Percentiles rank a stretch among this genome's conserved stretches.
Conservation (phyloP, 2,329 filamentous ascomycete genomes). For the Fusarium protoensiforme region DNA sequence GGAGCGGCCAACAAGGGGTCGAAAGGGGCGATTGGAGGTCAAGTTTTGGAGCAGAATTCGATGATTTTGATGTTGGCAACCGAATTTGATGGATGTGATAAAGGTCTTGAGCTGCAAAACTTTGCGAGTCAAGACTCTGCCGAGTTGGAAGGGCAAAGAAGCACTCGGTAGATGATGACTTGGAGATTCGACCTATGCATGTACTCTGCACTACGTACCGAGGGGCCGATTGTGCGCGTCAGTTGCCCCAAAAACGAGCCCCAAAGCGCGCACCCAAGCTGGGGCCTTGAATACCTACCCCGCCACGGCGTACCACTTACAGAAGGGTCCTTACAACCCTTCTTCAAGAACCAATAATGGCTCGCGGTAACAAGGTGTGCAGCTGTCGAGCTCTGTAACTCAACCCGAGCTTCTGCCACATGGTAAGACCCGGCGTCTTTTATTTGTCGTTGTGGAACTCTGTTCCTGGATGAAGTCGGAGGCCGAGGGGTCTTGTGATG, state of each 20-base stretch:
- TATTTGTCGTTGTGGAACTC: slow-evolving; percentile 27
- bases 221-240: slow-evolving; percentile 43
- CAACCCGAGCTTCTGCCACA: slow-evolving; percentile 29
- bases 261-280: slow-evolving; percentile 14
- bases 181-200: slow-evolving; percentile 15
- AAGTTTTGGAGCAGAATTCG: background rate
- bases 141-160: slow-evolving; percentile 9
- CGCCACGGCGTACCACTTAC: slow-evolving; percentile 23
- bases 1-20: slow-evolving; percentile 14
- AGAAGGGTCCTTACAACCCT: slow-evolving; percentile 4
- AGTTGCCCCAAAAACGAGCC: slow-evolving; percentile 35
- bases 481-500: background rate
- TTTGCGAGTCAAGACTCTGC: slow-evolving; percentile 17
- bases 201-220: slow-evolving; percentile 1
- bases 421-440: slow-evolving; percentile 26
- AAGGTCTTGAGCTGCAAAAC: background rate
- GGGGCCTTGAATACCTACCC: slow-evolving; percentile 20
- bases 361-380: slow-evolving; percentile 42
- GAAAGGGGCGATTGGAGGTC: slow-evolving; percentile 11
- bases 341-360: slow-evolving; percentile 41
- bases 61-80: background rate
- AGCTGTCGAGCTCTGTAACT: slow-evolving; percentile 29
- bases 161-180: slow-evolving; percentile 22
- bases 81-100: background rate
- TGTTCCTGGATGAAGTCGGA: background rate